Percentiles rank a stretch among this genome's conserved stretches.
Conservation (phyloP, 2,329 filamentous ascomycete genomes). For the Cytospora schulzeri region DNA sequence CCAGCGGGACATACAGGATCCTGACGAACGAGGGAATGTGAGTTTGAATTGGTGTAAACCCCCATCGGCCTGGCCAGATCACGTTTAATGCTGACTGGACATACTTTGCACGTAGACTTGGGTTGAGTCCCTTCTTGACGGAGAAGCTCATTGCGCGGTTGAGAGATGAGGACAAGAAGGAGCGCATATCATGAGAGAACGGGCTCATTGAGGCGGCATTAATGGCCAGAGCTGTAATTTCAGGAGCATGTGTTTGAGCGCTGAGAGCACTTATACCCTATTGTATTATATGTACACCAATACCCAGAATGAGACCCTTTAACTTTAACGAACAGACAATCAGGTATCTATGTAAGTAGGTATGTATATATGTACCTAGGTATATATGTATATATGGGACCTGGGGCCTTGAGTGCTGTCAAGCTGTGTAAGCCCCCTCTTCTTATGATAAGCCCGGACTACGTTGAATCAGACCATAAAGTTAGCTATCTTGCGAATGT, state of each 20-base stretch:
- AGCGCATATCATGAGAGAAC: conserved; percentile 12
- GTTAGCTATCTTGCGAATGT: not conserved
- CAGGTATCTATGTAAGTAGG: too few species aligned
- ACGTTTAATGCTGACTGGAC: not conserved
- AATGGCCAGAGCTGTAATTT: not conserved
- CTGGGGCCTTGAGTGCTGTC: too few species aligned
- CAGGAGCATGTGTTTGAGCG: not conserved
- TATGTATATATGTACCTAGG: too few species aligned
- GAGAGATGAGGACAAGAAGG: conserved; percentile 23
- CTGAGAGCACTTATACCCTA: not conserved
- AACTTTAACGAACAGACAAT: not conserved
- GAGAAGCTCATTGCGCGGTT: conserved; percentile 25
- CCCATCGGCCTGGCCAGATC: not conserved
- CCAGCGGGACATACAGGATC: conserved; percentile 53
- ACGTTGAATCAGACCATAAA: too few species aligned
- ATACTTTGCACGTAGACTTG: conserved; percentile 13
- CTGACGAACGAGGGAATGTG: conserved; percentile 29
- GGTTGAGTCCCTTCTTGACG: conserved; percentile 26
- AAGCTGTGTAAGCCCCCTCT: not conserved
- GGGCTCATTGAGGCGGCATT: not conserved
- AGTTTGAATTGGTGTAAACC: not conserved
- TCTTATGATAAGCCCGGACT: not conserved
- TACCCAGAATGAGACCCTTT: not conserved
- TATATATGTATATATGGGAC: not conserved
- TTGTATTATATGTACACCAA: not conserved